Evolutionary conservation across 306 rosid genomes (phyloP), one percentile per base, ranked within the genome.

Genomic region (Arachis stenosperma): DNA sequence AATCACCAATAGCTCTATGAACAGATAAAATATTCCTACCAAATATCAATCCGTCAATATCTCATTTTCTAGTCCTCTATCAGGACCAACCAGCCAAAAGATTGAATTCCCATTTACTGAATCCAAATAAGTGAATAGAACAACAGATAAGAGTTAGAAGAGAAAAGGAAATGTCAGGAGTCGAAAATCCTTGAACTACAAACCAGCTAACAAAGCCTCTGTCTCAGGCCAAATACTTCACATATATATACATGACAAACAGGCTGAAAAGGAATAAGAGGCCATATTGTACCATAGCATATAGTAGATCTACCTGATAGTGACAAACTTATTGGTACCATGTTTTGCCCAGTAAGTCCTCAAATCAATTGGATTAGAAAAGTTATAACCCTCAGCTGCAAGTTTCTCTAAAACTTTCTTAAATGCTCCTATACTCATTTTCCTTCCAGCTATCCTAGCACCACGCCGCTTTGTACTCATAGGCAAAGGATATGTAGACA

Each of bases 351-450:
- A 94, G 67, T 88, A 90, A 79, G 80, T 79, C 90, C 86, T 94
- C 83, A 94, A 85, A 86, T 94, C 99, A 81, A 94, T 91, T 11
- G 97, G 90, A 87, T 81, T 84, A 73, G 93, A 77, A 68, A 94
- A 94, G 87, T 94, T 89, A 82, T 91, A 94, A 58, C 97, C 97
- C 81, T 94, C 92, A 5, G 93, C 87, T 15, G 97, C 97, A 63
- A 94, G 95, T 85, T 91, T 94, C 90, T 94, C 99, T 81, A 94
- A 80, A 6, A 94, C 99, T 85, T 94, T 94, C 92, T 91, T 94
- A 70, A 94, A 94, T 52, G 99, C 99, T 76, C 99, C 99, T 78
- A 88, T 91, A 81, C 97, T 94, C 99, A 94, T 94, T 86, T 94
- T 94, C 42, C 99, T 87, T 30, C 99, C 99, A 54, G 99, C 99